Evolutionary conservation across 2,329 filamentous ascomycete species (phyloP), one percentile per base, ranked within the genome.

Genomic region (Daldinia sp.): DNA sequence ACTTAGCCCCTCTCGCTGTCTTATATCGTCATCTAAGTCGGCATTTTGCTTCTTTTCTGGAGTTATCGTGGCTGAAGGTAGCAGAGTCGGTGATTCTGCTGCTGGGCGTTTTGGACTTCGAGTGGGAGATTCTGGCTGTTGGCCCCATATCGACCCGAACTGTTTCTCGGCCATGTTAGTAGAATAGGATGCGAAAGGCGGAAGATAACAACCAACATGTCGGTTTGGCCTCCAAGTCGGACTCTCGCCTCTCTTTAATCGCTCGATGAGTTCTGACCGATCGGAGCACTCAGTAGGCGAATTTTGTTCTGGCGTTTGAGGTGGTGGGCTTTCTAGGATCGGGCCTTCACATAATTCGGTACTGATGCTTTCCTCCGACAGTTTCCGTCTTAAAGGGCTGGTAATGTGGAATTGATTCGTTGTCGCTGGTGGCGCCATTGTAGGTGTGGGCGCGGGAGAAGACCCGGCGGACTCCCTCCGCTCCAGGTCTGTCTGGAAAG

Each of bases 241-340:
- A 72, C 87, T 90, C 77, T 93, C 88, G 29, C 87, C 88, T 75
- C 86, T 87, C 79, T 97, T 97, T 68, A 97, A 83, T 67, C 89
- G 85, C 77, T 93, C 87, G 59, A 98, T 97, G 70, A 97, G 81
- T 76, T 94, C 90, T 59, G 87, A 87, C 67, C 94, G 85, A 75
- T 93, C 88, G 15, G 82, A 83, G 32, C 80, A 81, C 10, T 78
- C 66, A n/a, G 67, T 70, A 7, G 70, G 60, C 4, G 61, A 43
- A 29, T 74, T 72, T 19, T 69, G 68, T 23, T 76, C 75, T 4
- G 77, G 77, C 1, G 76, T 74, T 29, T 58, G 67, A 10, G 76
- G 67, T 29, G 68, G 23, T 55, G 79, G 80, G 49, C 76, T 81
- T 45, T 83, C 82, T 23, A 74, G 76, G 13, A 88, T 45, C 0